Evolutionary conservation across 306 rosid genomes (phyloP), one percentile per base, ranked within the genome.

Genomic region (Cyamopsis tetragonoloba): DNA sequence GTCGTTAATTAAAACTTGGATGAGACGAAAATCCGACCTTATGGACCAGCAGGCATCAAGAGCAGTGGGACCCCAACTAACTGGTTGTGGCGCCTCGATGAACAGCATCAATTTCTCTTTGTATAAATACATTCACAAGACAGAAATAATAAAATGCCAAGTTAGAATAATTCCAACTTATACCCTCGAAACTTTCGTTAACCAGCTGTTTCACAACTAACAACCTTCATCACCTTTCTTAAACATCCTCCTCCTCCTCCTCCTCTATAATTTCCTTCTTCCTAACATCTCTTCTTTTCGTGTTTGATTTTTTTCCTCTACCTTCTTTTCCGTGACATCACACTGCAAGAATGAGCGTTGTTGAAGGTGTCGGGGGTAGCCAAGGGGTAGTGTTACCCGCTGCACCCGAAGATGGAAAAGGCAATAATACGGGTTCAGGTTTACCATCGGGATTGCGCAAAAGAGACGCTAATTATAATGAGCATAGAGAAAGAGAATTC

Each of bases 401-500:
- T 42, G 56, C 42, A 19, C 46, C 44, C 6, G 10, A 13, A 2
- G 32, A 18, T 6, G 42, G 48, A 1, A 32, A 26, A 3, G 27
- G 72, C 18, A 37, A 17, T 58, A 72, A 10, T 53, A 47, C 37
- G 41, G 67, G 9, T 70, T n/a, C n/a, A n/a, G n/a, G n/a, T n/a
- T n/a, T n/a, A n/a, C 75, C 2, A 12, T 68, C 53, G 82, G 69
- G 62, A 78, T 5, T 12, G 47, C 76, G 63, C 67, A 76, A 63
- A 62, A 72, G 56, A 56, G 85, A 79, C n/a, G 15, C 2, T 62
- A 4, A 47, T 47, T 74, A 38, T 37, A 62, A 43, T 26, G 9
- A 44, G 2, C 61, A 77, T 56, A 85, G 59, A 28, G 83, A 73
- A 42, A 20, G n/a, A n/a, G n/a, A n/a, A n/a, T n/a, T n/a, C n/a